These are phyloP conservation scores for Gastrolobium bilobum DNA, from an alignment of 306 rosid genomes.

Conservation along the genomic window DNA sequence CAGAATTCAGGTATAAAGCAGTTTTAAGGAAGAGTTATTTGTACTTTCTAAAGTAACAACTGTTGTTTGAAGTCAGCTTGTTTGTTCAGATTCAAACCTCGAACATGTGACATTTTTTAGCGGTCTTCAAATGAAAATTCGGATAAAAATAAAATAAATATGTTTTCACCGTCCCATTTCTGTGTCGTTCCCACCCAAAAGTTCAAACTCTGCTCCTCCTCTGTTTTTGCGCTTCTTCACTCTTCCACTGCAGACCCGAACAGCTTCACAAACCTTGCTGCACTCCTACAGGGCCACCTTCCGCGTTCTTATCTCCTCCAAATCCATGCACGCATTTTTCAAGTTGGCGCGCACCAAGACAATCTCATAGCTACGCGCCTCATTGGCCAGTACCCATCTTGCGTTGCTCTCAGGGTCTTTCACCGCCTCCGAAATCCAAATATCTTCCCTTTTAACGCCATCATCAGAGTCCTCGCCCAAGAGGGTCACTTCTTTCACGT, in stretches of 20 bases:
- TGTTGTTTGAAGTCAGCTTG: too few relatives aligned
- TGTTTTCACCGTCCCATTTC: constrained; percentile 38
- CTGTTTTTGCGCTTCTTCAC: constrained; percentile 43
- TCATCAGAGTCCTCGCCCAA: constrained; percentile 63
- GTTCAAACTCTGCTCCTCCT: constrained; percentile 16
- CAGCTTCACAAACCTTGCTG: constrained; percentile 39
- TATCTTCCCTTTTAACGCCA: constrained; percentile 70
- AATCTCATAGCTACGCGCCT: constrained; percentile 73
- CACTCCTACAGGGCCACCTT: constrained; percentile 57
- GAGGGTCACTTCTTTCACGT: constrained; percentile 50
- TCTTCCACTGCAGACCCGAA: constrained; percentile 31
- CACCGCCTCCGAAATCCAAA: constrained; percentile 61
- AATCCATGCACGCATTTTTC: constrained; percentile 63
- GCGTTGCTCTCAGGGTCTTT: constrained; percentile 51
- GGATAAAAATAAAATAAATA: neutral
- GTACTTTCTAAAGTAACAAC: too few relatives aligned
- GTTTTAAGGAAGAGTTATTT: too few relatives aligned
- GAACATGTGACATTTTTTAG: neutral
- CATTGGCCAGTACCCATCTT: constrained; percentile 67
- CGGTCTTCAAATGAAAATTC: neutral
- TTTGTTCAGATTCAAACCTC: neutral
- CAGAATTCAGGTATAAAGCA: too few relatives aligned
- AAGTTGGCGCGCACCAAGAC: constrained; percentile 63
- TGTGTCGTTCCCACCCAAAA: constrained; percentile 31
- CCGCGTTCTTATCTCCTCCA: constrained; percentile 58